Evolutionary conservation across 345 rosid species (phyloP), one percentile per base, ranked within the genome.

Genomic region (Gossypium sturtianum): DNA sequence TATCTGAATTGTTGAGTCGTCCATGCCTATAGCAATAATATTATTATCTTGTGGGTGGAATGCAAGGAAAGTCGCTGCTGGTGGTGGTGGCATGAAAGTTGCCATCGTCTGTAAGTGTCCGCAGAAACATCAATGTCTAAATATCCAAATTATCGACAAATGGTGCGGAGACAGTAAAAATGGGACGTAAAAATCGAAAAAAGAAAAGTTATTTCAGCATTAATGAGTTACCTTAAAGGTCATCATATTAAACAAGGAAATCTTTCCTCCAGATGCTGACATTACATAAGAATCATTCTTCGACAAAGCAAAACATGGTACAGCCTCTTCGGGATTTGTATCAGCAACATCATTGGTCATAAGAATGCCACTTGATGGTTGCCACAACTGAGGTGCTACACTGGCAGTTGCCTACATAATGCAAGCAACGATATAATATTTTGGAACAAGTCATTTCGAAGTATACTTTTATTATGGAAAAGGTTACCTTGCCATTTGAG

Each of bases 241-340:
- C 97, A 92, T 89, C 97, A 91, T 89, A 80, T 91, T 91, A 75
- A 91, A 91, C 54, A 91, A 89, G 70, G 97, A 91, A 75, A 92
- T 90, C 84, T 92, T 92, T 78, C 97, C 97, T 76, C 97, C 97
- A 20, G 97, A 92, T 66, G 97, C 97, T 74, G 97, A 92, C 95
- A 92, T 92, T 34, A 92, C 97, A 60, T 92, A 92, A 45, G 97
- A 92, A 83, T 92, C 97, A 84, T 92, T 92, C 78, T 92, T 92
- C 61, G 97, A 92, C 78, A 92, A 84, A 66, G 97, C 95, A 86
- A 92, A 92, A 84, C 97, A 92, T 7, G 93, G 88, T n/a, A 92
- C 91, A 29, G 91, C 89, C 74, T 92, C 97, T 81, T 90, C 95
- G 59, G 87, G 83, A 76, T 84, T 92, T 72, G 88, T 79, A 81